Evolutionary conservation across 352 stramenopile species (phyloP).

Genomic region (Globisporangium alternatum): DNA sequence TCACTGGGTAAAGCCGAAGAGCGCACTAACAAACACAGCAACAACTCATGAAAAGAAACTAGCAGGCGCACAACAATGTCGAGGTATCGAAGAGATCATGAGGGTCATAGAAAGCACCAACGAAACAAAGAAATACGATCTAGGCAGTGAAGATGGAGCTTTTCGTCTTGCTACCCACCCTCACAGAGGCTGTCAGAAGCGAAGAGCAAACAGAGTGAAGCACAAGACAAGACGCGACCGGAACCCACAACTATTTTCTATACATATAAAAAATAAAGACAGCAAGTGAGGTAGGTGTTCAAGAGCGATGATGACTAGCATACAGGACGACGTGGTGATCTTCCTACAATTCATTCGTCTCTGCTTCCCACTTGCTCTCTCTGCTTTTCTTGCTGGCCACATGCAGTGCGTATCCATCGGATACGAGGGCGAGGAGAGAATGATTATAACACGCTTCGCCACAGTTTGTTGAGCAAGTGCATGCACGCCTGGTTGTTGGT

Average conservation of each 20-base stretch:
- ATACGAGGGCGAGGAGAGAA: neutral
- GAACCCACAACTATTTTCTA: constrained; percentile 19
- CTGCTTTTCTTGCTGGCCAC: neutral
- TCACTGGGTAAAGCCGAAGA: too few relatives aligned
- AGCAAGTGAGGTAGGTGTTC: neutral
- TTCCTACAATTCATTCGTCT: constrained; percentile 2
- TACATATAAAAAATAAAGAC: constrained; percentile 20
- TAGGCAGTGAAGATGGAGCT: too few relatives aligned
- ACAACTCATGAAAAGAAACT: too few relatives aligned
- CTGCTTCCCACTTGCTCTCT: neutral
- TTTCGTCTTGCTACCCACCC: too few relatives aligned
- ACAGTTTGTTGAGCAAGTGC: constrained; percentile 96
- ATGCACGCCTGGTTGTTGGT: constrained; percentile 95
- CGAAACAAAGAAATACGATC: neutral
- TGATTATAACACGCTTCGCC: constrained; percentile 87
- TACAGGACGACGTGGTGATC: neutral
- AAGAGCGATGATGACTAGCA: neutral
- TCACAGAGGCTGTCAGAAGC: neutral
- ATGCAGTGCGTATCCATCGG: constrained; percentile 8
- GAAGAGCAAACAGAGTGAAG: neutral
- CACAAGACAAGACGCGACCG: constrained; percentile 6
- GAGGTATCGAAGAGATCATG: too few relatives aligned
- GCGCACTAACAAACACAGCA: too few relatives aligned
- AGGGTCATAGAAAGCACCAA: neutral
- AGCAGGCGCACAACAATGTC: too few relatives aligned